A percentile compares a stretch with the other conserved stretches of the same genome.
These are phyloP conservation scores for Candida patagonica DNA, from an alignment of 805 yeast species.

Conservation along the genomic window DNA sequence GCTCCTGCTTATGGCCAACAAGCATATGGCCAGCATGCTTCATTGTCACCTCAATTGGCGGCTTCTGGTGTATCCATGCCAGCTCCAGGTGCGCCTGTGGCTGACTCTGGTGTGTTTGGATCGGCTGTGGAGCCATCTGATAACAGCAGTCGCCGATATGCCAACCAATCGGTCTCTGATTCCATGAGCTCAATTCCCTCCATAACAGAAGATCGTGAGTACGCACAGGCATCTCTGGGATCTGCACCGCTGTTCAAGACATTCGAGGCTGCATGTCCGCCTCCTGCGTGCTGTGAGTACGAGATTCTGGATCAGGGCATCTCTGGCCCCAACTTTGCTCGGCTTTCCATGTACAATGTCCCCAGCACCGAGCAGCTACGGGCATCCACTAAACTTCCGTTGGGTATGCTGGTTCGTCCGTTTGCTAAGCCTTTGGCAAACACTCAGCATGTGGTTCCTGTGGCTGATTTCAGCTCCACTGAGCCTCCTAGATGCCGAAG, in stretches of 20 bases:
- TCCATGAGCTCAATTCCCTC: conserved; percentile 24
- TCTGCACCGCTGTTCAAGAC: conserved; percentile 48
- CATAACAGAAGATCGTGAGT: conserved; percentile 29
- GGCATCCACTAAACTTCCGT: conserved; percentile 62
- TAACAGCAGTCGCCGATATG: background rate
- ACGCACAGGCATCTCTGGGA: conserved; percentile 25
- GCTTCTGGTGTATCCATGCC: background rate
- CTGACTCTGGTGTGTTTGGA: background rate
- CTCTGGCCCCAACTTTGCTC: conserved; percentile 68
- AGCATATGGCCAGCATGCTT: background rate
- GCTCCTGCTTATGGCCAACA: too few species aligned
- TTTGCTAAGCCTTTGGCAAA: conserved; percentile 52
- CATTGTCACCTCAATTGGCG: background rate
- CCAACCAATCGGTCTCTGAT: conserved; percentile 4
- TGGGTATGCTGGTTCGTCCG: conserved; percentile 75
- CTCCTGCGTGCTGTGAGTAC: conserved; percentile 66
- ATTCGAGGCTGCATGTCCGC: conserved; percentile 72
- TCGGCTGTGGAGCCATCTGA: background rate
- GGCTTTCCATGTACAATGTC: conserved; percentile 72
- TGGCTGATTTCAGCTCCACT: conserved; percentile 46
- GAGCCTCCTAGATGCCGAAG: conserved; percentile 88
- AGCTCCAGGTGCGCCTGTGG: background rate
- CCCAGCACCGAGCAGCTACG: conserved; percentile 69
- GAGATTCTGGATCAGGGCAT: conserved; percentile 73
- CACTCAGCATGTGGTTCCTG: conserved; percentile 53